Evolutionary conservation across 176 grass and related monocot species (phyloP), one percentile per base, ranked within the genome.

Genomic region (Bolboschoenus planiculmis): DNA sequence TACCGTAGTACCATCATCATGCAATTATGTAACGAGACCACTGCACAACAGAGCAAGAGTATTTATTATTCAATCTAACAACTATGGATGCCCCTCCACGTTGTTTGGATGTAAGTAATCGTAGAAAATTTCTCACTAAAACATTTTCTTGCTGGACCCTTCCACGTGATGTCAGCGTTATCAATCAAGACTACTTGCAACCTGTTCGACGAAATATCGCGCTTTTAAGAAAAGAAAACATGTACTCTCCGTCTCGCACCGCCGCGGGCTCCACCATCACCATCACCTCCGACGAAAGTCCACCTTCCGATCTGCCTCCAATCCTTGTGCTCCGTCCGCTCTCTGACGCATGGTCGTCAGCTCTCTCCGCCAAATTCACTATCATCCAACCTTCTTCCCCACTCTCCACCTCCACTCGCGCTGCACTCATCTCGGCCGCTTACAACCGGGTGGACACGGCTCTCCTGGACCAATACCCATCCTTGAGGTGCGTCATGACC

Each of bases 401-500:
- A 0, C 56, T 9, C 40, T 56, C 84, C 3, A 84, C 87, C 7
- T 84, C 83, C 1, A 61, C 88, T 7, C 56, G 78, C 7, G 82
- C 75, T 16, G 82, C 64, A 0, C 23, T 89, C 59, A 16, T 92
- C 27, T 4, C 63, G 4, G 71, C 50, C 64, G 18, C 75, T 35
- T 0, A 1, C 10, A 3, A 77, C 34, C 54, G 18, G 4, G 79
- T 86, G 3, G 78, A 88, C 57, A 5, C 48, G 1, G 42, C 20
- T 18, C 55, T 88, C 63, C 54, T 92, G 1, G 62, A 83, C 62
- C 58, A 72, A 8, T 55, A 78, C 2, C 88, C 88, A 0, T 81
- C 85, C n/a, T 15, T 95, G 31, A 48, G 81, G 60, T 89, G 68
- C 71, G 10, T 92, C 24, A 10, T 95, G 61, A 60, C 13, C 56